Base-by-base conservation (phyloP, 352 stramenopile species). In the Plasmopara viticola region DNA sequence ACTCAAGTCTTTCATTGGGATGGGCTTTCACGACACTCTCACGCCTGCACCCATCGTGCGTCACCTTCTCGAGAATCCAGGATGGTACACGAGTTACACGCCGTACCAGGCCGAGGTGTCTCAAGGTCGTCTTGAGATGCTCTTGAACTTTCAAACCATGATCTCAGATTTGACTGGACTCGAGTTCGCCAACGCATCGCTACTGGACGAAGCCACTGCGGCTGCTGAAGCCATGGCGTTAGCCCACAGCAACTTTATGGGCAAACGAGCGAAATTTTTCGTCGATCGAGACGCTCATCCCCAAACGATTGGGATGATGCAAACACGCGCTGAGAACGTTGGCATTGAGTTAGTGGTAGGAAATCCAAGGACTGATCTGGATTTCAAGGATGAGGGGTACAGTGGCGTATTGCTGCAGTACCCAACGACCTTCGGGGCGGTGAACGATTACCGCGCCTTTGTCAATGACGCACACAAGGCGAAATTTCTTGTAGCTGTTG, bases 131-230 rank as follows among this genome's bases (percentile, higher is more conserved):
- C 76, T 99, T 4, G 94, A 99, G 78, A 98, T 98, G 84, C 82
- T 99, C 45, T 83, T 99, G 20, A 99, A 99, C 78, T 99, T 99
- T 75, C 97, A 99, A 78, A 99, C 97, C 15, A 90, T 99, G 64
- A 89, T 99, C 40, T 78, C 86, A 47, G 95, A 98, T 60, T 77
- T 99, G 31, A 98, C 95, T 20, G 96, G 96, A 30, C 84, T 99
- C 48, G 86, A 93, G 45, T 98, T 98, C 69, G 89, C 90, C 40
- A 98, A 99, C 61, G 94, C 96, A 7, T 98, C 94, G 51, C 80
- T 99, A 9, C 67, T 99, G 31, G 97, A 99, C 68, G 97, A 99
- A 68, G 94, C 84, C n/a, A 98, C 94, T n/a, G 96, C 97, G n/a
- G 95, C 95, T 8, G 93, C 96, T 0, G 97, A 99, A 67, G 96